Evolutionary conservation across 179 eudicot species (phyloP).

Genomic region (Beta macrorhiza): DNA sequence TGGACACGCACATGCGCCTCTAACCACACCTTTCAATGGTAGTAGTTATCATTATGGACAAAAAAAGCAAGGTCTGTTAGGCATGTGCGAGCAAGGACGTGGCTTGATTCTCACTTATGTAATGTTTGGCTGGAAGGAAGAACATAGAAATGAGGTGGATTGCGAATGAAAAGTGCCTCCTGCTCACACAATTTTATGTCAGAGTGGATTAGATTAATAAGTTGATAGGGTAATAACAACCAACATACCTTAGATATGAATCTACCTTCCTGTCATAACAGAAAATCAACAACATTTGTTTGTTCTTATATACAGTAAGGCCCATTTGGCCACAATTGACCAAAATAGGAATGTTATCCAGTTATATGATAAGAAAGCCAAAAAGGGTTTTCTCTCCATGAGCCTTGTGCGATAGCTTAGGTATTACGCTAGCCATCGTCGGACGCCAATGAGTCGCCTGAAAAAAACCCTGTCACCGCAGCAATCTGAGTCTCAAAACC

Average conservation of each 20-base stretch:
- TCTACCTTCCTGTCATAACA: not conserved
- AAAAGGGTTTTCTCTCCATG: no score
- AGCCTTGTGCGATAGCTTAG: no score
- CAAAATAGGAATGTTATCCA: not conserved
- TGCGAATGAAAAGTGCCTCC: not conserved
- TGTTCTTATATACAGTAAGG: not conserved
- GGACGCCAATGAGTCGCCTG: no score
- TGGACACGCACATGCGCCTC: not conserved
- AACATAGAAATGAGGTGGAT: not conserved
- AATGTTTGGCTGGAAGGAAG: not conserved
- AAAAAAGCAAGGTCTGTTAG: not conserved
- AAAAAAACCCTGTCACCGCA: no score
- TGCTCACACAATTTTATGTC: not conserved
- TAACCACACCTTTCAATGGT: not conserved
- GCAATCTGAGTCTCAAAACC: no score
- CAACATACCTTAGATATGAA: not conserved
- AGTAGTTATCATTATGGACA: not conserved
- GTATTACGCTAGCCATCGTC: no score
- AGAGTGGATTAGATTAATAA: not conserved
- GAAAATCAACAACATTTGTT: not conserved
- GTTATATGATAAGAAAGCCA: not conserved
- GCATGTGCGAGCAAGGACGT: not conserved
- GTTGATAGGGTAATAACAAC: not conserved
- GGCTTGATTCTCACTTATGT: not conserved
- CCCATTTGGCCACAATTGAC: not conserved